Percentiles rank a stretch among this genome's conserved stretches.
Evolutionary conservation across 1,284 basidiomycete genomes (phyloP).

Genomic region (Flammula alnicola): DNA sequence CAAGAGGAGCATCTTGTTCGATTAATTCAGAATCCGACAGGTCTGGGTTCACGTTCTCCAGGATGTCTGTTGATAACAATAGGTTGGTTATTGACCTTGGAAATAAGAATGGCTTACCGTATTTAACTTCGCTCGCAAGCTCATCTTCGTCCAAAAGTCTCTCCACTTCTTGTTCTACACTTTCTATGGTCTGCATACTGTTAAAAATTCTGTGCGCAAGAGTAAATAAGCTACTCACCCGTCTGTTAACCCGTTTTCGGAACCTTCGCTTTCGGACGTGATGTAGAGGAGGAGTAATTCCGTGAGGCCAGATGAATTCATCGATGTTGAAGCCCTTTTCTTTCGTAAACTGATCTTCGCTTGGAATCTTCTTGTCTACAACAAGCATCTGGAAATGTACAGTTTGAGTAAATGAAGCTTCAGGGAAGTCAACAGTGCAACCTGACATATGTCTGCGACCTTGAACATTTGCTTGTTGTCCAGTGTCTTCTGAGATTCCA

Average conservation of each 20-base stretch:
- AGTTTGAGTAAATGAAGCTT: slow-evolving; percentile 21
- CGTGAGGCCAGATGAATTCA: slow-evolving; percentile 98
- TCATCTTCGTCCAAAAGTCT: slow-evolving; percentile 88
- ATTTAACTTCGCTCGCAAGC: slow-evolving; percentile 79
- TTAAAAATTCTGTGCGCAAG: not conserved
- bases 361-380: slow-evolving; percentile 77
- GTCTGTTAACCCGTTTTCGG: slow-evolving; percentile 85
- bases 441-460: slow-evolving; percentile 97
- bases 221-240: slow-evolving; percentile 51
- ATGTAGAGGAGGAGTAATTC: slow-evolving; percentile 92
- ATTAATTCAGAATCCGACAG: slow-evolving; percentile 86
- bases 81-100: slow-evolving; percentile 2
- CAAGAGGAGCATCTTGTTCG: slow-evolving; percentile 66
- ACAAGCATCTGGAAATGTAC: slow-evolving; percentile 73
- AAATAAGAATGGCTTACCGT: slow-evolving; percentile 49
- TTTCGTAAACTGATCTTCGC: slow-evolving; percentile 61
- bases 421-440: slow-evolving; percentile 34
- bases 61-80: slow-evolving; percentile 57
- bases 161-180: slow-evolving; percentile 97
- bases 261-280: slow-evolving; percentile 94
- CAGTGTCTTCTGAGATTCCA: slow-evolving; percentile 96
- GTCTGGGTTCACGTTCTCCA: slow-evolving; percentile 86
- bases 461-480: slow-evolving; percentile 99
- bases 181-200: slow-evolving; percentile 82
- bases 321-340: slow-evolving; percentile 86